Conservation (phyloP, 306 rosid genomes). For the Clitoria ternatea region DNA sequence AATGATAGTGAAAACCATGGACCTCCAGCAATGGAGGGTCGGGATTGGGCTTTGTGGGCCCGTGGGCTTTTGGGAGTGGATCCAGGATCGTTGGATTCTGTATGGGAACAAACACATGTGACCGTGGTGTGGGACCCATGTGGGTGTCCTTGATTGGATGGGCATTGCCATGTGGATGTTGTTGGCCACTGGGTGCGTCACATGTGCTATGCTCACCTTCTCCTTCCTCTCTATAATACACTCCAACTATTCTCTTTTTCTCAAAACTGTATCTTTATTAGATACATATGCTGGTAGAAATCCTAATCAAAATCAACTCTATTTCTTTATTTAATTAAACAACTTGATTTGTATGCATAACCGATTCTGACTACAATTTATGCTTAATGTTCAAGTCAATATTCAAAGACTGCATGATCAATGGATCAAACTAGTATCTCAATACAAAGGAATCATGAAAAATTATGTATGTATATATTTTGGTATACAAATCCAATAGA, state of each 20-base stretch:
- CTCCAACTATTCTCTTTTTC: background rate
- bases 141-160: slow-evolving; percentile 42
- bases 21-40: slow-evolving; percentile 42
- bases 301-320: background rate
- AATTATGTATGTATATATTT: background rate
- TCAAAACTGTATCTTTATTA: background rate
- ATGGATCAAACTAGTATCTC: background rate
- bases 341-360: background rate
- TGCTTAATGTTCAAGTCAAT: too few relatives aligned
- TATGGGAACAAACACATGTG: slow-evolving; percentile 49
- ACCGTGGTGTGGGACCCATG: slow-evolving; percentile 33
- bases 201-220: slow-evolving; percentile 17
- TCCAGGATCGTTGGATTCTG: slow-evolving; percentile 38
- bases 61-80: background rate
- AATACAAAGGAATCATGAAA: background rate
- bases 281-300: background rate
- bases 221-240: background rate
- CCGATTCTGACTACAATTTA: background rate
- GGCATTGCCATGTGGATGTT: slow-evolving; percentile 35
- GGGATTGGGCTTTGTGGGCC: slow-evolving; percentile 15
- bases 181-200: background rate
- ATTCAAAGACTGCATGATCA: too few relatives aligned
- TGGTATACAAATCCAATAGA: background rate
- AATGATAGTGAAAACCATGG: slow-evolving; percentile 33
- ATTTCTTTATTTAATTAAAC: background rate